Evolutionary conservation across 164 flowering plant genomes (phyloP), one percentile per base, ranked within the genome.

Genomic region (Cinnamomum micranthum): DNA sequence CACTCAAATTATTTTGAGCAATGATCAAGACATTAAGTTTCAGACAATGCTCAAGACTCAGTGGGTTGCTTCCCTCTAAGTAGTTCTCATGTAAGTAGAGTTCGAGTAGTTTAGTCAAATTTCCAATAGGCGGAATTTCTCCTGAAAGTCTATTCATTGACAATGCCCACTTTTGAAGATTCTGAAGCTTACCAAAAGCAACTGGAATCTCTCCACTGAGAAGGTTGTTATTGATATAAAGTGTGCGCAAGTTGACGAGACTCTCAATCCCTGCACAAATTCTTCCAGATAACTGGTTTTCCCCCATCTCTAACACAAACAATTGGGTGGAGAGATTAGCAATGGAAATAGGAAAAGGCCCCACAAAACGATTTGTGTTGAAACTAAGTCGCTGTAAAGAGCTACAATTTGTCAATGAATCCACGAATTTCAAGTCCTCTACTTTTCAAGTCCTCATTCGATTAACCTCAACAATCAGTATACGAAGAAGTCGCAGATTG

Each of bases 241-340:
- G 25, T 10, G 0, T 2, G 11, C 11, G 22, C 68, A 65, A 23
- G 0, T 65, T 65, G 35, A 65, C 23, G 27, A 65, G 27, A 23
- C 14, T 65, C 27, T 24, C 25, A 12, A 25, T 25, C 22, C 25
- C 68, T 0, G n/a, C n/a, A n/a, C n/a, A n/a, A n/a, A n/a, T n/a
- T n/a, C n/a, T n/a, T n/a, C n/a, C n/a, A n/a, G n/a, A n/a, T n/a
- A n/a, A n/a, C n/a, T n/a, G n/a, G n/a, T n/a, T n/a, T n/a, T n/a
- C n/a, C n/a, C n/a, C n/a, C n/a, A n/a, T n/a, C n/a, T n/a, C n/a
- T n/a, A n/a, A n/a, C n/a, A n/a, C n/a, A n/a, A n/a, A n/a, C 17
- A 85, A 76, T 9, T 0, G 60, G 13, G 72, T 81, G 2, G 91
- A 86, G 17, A 89, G 85, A 75, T 88, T 84, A 15, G 85, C 87